Evolutionary conservation across 2,329 filamentous ascomycete species (phyloP), one percentile per base, ranked within the genome.

Genomic region (Alternaria incomplexa): DNA sequence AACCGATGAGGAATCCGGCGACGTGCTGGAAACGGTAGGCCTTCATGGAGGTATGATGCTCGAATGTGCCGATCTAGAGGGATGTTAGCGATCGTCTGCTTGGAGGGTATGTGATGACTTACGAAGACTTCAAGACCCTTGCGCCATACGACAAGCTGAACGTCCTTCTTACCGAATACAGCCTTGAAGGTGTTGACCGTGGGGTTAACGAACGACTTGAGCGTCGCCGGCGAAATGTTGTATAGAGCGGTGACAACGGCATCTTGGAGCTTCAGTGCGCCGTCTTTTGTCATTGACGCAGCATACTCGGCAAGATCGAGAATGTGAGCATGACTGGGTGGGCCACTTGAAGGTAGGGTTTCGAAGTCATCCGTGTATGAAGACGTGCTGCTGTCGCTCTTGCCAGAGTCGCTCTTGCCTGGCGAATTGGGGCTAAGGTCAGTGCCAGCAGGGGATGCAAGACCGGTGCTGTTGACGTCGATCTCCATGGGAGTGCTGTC

Each of bases 81-180:
- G 32, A 13, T 5, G 28, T 64, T 1, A 62, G n/a, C 12, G 12
- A 2, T 0, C 1, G 7, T 25, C 22, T 6, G 6, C 22, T 11
- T 11, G 8, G 26, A 2, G 13, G 25, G 22, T 20, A 17, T 7
- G 20, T 7, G 12, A 56, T 25, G n/a, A 64, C 66, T 46, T 55
- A 68, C 69, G 5, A 73, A 62, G 46, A 68, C 68, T 9, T 71
- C 68, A 1, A 62, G 20, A 2, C 71, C 69, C 15, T 70, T 72
- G 13, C 68, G 65, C 68, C 71, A 72, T 10, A 73, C 50, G 2
- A 73, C 66, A 0, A 72, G 56, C 22, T 66, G 69, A 1, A 61
- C 58, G 23, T 64, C 56, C 20, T 51, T 54, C 25, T 64, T 67
- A 2, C 67, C 58, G 40, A 71, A 65, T 0, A 69, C 10, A 4